A percentile compares a stretch with the other conserved stretches of the same genome.
Evolutionary conservation across 2,329 filamentous ascomycete species (phyloP).

Genomic region (Hypoxylon sp.): DNA sequence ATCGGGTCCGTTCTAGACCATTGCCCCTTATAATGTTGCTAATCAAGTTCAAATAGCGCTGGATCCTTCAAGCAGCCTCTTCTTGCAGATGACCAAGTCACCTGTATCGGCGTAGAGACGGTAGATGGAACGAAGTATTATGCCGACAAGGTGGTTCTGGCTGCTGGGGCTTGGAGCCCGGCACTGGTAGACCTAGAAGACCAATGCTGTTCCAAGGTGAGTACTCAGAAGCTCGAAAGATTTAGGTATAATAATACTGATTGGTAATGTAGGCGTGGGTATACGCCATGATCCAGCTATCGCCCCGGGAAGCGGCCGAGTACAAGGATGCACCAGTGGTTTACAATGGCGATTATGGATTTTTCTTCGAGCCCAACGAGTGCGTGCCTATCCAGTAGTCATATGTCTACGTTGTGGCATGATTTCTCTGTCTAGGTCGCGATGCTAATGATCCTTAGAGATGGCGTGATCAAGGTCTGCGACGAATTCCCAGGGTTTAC

Average conservation of each 20-base stretch:
- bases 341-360: slow-evolving; percentile 57
- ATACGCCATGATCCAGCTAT: slow-evolving; percentile 55
- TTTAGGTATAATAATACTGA: slow-evolving; percentile 15
- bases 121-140: slow-evolving; percentile 52
- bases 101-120: slow-evolving; percentile 53
- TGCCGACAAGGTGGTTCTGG: slow-evolving; percentile 55
- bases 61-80: slow-evolving; percentile 55
- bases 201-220: slow-evolving; percentile 50
- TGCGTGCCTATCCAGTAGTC: slow-evolving; percentile 21
- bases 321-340: slow-evolving; percentile 55
- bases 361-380: slow-evolving; percentile 59
- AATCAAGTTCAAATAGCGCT: slow-evolving; percentile 43
- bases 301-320: slow-evolving; percentile 50
- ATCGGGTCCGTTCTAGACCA: too few species aligned
- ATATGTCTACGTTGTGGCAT: background rate
- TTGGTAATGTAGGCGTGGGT: slow-evolving; percentile 52
- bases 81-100: slow-evolving; percentile 47
- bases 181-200: slow-evolving; percentile 49
- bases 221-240: background rate
- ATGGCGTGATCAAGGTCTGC: slow-evolving; percentile 50
- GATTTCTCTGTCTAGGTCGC: background rate
- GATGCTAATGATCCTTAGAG: slow-evolving; percentile 21
- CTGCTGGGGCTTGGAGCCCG: slow-evolving; percentile 52
- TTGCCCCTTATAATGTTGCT: background rate
- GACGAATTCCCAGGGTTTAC: slow-evolving; percentile 53